Percentiles rank a stretch among this genome's conserved stretches.
These are phyloP conservation scores for Malassezia arunalokei DNA, from an alignment of 1,284 basidiomycete species.

Conservation along the genomic window DNA sequence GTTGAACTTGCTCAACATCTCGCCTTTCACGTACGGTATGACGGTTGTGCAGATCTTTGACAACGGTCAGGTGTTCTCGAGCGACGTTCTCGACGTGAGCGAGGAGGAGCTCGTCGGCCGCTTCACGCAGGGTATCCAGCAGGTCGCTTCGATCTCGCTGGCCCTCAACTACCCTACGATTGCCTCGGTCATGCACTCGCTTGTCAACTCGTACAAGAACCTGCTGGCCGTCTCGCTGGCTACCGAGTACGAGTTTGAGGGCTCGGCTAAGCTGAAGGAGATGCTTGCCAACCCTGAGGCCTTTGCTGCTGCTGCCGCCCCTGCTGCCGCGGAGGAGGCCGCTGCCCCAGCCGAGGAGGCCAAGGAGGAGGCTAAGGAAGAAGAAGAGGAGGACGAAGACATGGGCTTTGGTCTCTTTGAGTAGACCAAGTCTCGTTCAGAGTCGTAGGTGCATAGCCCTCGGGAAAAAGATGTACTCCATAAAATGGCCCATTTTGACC, in stretches of 20 bases:
- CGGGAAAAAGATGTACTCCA: too few relatives aligned
- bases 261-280: conserved; percentile 89
- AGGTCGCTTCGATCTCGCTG: conserved; percentile 86
- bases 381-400: conserved; percentile 56
- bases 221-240: conserved; percentile 70
- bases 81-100: conserved; percentile 76
- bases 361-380: conserved; percentile 53
- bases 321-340: conserved; percentile 53
- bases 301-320: conserved; percentile 67
- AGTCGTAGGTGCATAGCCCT: neutral
- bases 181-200: conserved; percentile 79
- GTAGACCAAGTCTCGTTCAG: conserved; percentile 49
- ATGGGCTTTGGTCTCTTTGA: conserved; percentile 64
- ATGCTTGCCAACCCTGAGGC: conserved; percentile 94
- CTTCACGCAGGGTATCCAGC: conserved; percentile 85
- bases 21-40: conserved; percentile 92
- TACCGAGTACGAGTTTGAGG: conserved; percentile 92
- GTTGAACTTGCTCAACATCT: conserved; percentile 90
- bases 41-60: conserved; percentile 56
- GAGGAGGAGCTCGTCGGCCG: conserved; percentile 79
- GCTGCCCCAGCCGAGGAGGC: conserved; percentile 52
- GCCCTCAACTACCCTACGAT: conserved; percentile 92
- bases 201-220: conserved; percentile 99
- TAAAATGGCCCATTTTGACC: too few relatives aligned
- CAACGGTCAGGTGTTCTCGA: conserved; percentile 56